Percentiles rank a stretch among this genome's conserved stretches.
Conservation (phyloP, 164 flowering plant genomes). For the grape (Vitis vinifera) region DNA sequence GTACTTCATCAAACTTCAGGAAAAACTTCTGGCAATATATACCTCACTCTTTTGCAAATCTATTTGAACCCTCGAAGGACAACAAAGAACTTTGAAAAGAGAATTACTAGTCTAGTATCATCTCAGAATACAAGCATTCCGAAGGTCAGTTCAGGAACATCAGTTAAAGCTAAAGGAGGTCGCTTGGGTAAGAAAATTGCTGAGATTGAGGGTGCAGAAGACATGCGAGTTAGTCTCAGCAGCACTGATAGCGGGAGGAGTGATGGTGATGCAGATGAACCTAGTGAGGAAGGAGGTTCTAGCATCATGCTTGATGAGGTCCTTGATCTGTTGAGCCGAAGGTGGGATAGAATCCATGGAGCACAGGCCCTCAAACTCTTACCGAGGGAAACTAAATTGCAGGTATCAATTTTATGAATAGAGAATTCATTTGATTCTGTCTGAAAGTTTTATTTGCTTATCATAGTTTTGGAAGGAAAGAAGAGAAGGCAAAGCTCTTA, state of each 20-base stretch:
- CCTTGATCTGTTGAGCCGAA: constrained; percentile 74
- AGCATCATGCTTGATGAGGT: constrained; percentile 86
- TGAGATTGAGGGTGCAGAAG: constrained; percentile 91
- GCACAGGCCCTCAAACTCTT: constrained; percentile 93
- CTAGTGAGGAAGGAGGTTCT: constrained; percentile 62
- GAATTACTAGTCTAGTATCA: constrained; percentile 55
- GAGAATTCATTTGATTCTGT: neutral
- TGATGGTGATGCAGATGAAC: constrained; percentile 87
- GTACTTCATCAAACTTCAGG: constrained; percentile 46
- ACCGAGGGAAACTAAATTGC: constrained; percentile 87
- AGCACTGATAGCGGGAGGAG: constrained; percentile 88
- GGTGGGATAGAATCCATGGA: constrained; percentile 96
- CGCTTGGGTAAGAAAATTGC: constrained; percentile 78
- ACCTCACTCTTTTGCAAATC: constrained; percentile 91
- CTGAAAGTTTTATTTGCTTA: too few relatives aligned
- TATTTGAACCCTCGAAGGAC: constrained; percentile 87
- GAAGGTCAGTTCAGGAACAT: constrained; percentile 34
- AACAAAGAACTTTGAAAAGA: constrained; percentile 75
- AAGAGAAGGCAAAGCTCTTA: too few relatives aligned
- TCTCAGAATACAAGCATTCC: constrained; percentile 43
- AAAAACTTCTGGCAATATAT: constrained; percentile 64
- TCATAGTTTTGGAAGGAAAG: too few relatives aligned
- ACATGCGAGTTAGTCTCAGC: constrained; percentile 50
- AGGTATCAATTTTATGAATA: constrained; percentile 46
- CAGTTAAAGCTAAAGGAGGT: constrained; percentile 50